These are phyloP conservation scores for Salvia sclarea DNA, from an alignment of 305 asterid genomes.

Conservation along the genomic window DNA sequence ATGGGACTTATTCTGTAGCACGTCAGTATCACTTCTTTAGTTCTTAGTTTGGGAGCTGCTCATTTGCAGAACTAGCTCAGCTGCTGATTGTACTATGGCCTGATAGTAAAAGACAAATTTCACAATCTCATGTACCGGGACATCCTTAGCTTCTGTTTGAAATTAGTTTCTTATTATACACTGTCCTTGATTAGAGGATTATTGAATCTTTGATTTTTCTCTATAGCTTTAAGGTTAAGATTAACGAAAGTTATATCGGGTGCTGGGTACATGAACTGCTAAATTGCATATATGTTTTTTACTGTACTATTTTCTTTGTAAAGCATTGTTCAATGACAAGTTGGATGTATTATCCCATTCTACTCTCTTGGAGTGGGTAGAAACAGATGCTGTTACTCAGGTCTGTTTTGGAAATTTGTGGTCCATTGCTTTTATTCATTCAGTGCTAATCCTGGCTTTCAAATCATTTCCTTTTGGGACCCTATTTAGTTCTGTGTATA, in stretches of 20 bases:
- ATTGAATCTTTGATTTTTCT: conserved; percentile 18
- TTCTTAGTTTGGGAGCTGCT: conserved; percentile 29
- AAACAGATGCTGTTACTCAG: background rate
- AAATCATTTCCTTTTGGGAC: background rate
- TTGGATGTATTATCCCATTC: background rate
- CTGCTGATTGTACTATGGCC: conserved; percentile 14
- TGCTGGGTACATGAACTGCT: conserved; percentile 19
- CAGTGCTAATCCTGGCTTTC: background rate
- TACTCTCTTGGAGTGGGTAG: background rate
- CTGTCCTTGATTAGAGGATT: conserved; percentile 11
- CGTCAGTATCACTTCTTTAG: conserved; percentile 10
- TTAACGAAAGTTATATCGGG: conserved; percentile 3
- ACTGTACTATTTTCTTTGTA: conserved; percentile 4
- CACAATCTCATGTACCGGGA: conserved; percentile 30
- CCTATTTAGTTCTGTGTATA: background rate
- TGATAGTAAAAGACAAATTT: conserved; percentile 5
- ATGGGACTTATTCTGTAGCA: conserved; percentile 27
- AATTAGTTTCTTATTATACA: conserved; percentile 21
- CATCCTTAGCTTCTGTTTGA: conserved; percentile 23
- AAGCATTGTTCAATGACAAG: background rate
- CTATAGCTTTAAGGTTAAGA: conserved; percentile 23
- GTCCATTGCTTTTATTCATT: background rate
- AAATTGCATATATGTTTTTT: conserved; percentile 5
- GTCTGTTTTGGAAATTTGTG: conserved; percentile 1
- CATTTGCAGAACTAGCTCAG: conserved; percentile 11